phyloP scores from a whole-genome alignment of 2,329 filamentous ascomycete genomes.

The Venturia carpophila region DNA sequence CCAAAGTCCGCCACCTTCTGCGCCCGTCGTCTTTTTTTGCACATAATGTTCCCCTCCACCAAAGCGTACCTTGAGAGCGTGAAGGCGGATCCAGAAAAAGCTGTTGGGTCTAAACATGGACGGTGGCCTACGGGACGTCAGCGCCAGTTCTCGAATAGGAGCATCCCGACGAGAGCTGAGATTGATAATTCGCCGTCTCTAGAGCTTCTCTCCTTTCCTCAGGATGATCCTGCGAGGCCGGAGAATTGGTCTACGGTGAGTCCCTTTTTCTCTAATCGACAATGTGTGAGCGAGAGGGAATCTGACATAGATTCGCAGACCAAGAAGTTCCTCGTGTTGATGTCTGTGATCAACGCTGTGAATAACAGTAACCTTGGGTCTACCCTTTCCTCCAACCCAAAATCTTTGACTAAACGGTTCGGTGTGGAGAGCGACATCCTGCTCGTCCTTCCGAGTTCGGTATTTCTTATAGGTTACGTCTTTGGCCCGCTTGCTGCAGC shows the following conservation, averaged over 20 bases:
- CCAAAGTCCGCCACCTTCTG: background rate
- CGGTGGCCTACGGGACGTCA: slow-evolving; percentile 4
- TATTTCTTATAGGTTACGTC: slow-evolving; percentile 43
- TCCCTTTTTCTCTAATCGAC: background rate
- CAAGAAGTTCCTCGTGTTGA: background rate
- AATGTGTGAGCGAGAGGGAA: background rate
- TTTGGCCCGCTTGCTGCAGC: slow-evolving; percentile 66
- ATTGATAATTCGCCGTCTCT: background rate
- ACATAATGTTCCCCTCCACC: background rate
- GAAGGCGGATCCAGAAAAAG: background rate
- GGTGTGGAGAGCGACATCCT: slow-evolving; percentile 21
- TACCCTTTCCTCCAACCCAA: slow-evolving; percentile 10
- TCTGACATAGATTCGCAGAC: background rate
- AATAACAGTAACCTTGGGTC: slow-evolving; percentile 14
- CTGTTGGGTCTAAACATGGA: background rate
- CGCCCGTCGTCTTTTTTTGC: background rate
- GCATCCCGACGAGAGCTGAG: background rate
- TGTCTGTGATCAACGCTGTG: slow-evolving; percentile 7
- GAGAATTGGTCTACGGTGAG: slow-evolving; percentile 14
- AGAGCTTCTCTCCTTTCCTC: background rate
- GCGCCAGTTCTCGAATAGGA: background rate
- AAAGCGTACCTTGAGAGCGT: background rate
- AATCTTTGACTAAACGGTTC: slow-evolving; percentile 21
- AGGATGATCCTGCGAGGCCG: slow-evolving; percentile 18
- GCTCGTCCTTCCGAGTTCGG: slow-evolving; percentile 23